These are phyloP conservation scores for Psophocarpus tetragonolobus DNA, from an alignment of 306 rosid genomes.

Conservation along the genomic window DNA sequence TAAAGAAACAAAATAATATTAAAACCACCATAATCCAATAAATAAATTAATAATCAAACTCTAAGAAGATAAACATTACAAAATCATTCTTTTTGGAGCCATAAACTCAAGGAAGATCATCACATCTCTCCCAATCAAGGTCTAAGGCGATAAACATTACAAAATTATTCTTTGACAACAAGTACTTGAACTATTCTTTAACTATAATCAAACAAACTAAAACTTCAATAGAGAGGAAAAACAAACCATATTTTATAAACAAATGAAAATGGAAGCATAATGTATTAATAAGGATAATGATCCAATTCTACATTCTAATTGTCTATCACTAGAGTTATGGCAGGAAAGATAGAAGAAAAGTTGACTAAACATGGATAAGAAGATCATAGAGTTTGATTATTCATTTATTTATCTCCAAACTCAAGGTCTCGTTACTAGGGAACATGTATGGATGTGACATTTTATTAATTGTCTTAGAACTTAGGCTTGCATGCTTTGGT, in stretches of 20 bases:
- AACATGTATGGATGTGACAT: too few relatives aligned
- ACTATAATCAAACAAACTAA: neutral
- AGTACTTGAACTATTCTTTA: neutral
- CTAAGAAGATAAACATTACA: neutral
- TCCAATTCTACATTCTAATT: too few relatives aligned
- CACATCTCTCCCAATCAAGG: too few relatives aligned
- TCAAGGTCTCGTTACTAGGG: too few relatives aligned
- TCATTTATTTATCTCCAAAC: too few relatives aligned
- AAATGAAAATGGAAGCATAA: neutral
- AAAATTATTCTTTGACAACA: neutral
- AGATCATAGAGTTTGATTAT: too few relatives aligned
- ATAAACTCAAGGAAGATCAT: too few relatives aligned
- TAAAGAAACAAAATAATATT: slow-evolving; percentile 28
- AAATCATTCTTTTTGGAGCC: neutral
- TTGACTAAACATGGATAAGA: too few relatives aligned
- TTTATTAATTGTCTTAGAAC: too few relatives aligned
- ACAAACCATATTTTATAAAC: neutral
- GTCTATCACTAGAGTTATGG: too few relatives aligned
- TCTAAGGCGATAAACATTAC: neutral
- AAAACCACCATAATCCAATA: neutral
- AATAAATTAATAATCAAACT: neutral
- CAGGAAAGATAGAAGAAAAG: too few relatives aligned
- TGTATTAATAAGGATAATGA: neutral
- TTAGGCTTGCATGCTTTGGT: too few relatives aligned
- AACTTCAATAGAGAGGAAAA: neutral